Percentiles rank a stretch among this genome's conserved stretches.
Conservation (phyloP, 352 stramenopile genomes). For the Globisporangium splendens region DNA sequence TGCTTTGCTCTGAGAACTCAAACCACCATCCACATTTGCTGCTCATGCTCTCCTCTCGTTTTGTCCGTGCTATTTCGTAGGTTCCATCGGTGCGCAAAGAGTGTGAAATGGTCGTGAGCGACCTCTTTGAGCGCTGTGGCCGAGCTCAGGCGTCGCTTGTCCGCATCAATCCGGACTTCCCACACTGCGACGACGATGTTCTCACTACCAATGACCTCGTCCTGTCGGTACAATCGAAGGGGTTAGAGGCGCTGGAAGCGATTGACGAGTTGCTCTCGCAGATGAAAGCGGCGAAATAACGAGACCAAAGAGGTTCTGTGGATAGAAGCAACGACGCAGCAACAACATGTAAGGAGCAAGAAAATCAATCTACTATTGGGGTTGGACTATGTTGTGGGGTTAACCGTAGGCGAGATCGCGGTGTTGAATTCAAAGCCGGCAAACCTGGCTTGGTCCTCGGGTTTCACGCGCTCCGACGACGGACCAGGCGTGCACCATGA, state of each 20-base stretch:
- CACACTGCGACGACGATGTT: constrained; percentile 46
- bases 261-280: constrained; percentile 33
- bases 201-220: constrained; percentile 41
- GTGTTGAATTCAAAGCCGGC: constrained; percentile 60
- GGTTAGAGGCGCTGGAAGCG: constrained; percentile 46
- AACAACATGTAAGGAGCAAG: too few species aligned
- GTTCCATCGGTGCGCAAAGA: constrained; percentile 77
- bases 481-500: constrained; percentile 40
- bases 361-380: too few species aligned
- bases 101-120: constrained; percentile 77
- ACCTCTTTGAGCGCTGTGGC: constrained; percentile 54
- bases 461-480: constrained; percentile 23
- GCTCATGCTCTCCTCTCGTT: not conserved
- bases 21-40: too few species aligned
- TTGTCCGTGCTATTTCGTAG: constrained; percentile 19
- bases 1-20: not conserved
- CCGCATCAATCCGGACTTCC: constrained; percentile 72
- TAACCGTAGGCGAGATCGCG: constrained; percentile 1
- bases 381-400: not conserved
- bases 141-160: constrained; percentile 54
- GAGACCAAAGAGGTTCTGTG: too few species aligned
- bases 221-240: constrained; percentile 45
- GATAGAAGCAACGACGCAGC: too few species aligned
- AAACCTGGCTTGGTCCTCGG: constrained; percentile 51
- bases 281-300: too few species aligned